Evolutionary conservation across 345 rosid genomes (phyloP).

Genomic region (Hevea brasiliensis): DNA sequence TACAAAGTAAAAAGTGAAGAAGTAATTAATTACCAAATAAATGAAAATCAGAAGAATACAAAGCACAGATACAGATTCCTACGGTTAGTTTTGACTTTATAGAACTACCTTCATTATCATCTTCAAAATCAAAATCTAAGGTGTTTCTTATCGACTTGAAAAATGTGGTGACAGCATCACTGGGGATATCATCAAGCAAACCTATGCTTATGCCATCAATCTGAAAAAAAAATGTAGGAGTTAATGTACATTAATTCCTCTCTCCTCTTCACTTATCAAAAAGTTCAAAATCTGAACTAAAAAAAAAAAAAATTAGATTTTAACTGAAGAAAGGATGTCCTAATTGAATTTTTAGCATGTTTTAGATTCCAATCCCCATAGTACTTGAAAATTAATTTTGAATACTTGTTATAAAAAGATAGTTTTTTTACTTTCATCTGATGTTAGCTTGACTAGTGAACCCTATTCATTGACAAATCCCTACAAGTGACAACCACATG

Average conservation of each 20-base stretch:
- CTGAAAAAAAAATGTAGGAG: constrained; percentile 43
- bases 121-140: constrained; percentile 93
- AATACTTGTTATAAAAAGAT: background rate
- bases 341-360: background rate
- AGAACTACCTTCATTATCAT: constrained; percentile 79
- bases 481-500: background rate
- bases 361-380: background rate
- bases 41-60: background rate
- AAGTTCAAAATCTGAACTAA: background rate
- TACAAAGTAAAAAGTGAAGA: background rate
- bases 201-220: constrained; percentile 75
- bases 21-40: background rate
- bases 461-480: background rate
- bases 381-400: background rate
- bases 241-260: background rate
- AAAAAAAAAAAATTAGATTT: background rate
- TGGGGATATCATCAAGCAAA: constrained; percentile 77
- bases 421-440: background rate
- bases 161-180: constrained; percentile 62
- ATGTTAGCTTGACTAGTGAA: background rate
- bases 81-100: constrained; percentile 1
- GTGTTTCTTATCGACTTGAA: constrained; percentile 84
- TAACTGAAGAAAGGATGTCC: background rate
- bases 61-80: background rate
- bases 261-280: background rate